Evolutionary conservation across 495 filamentous ascomycete species (phyloP), one percentile per base, ranked within the genome.

Genomic region (Trichocladium antarcticum): DNA sequence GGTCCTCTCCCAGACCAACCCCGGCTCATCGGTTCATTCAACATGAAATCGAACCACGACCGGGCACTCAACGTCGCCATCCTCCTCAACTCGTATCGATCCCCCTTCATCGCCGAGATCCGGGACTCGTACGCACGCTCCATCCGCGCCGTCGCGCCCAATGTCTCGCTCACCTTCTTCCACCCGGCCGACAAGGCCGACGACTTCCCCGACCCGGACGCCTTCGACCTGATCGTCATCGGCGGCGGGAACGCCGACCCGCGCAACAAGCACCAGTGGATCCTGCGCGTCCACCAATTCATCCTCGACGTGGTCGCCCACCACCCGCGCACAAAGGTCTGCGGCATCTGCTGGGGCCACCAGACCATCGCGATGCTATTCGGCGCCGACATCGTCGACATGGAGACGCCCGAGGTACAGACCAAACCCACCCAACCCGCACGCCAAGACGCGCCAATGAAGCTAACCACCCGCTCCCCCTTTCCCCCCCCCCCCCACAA

Each of bases 331-430:
- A 65, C 67, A 54, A 75, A 75, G 53, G 42, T 75, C 29, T 46
- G 66, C 10, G 68, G 70, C 0, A 66, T 74, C 15, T 72, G 69
- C 59, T 74, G 70, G 70, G 72, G 71, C 22, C 70, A 74, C 55
- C 70, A 75, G 58, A 70, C 68, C 24, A 66, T 73, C 24, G 55
- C 54, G 6, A 36, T 66, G 19, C 42, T 70, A 15, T 69, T 73
- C 53, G 71, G 72, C 3, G 71, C 63, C 1, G 57, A 55, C 42
- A 47, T 73, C 12, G 66, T 57, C 31, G 67, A 66, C 40, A 65
- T 71, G 56, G 56, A 62, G 2, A 32, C 27, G 29, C 64, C 70
- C 14, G 69, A 73, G 58, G 67, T 68, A 37, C 37, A 21, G n/a
- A n/a, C n/a, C n/a, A n/a, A n/a, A n/a, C n/a, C n/a, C n/a, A n/a